Base-by-base conservation (phyloP, 1,284 basidiomycete species). In the Rhodotorula sp. region DNA sequence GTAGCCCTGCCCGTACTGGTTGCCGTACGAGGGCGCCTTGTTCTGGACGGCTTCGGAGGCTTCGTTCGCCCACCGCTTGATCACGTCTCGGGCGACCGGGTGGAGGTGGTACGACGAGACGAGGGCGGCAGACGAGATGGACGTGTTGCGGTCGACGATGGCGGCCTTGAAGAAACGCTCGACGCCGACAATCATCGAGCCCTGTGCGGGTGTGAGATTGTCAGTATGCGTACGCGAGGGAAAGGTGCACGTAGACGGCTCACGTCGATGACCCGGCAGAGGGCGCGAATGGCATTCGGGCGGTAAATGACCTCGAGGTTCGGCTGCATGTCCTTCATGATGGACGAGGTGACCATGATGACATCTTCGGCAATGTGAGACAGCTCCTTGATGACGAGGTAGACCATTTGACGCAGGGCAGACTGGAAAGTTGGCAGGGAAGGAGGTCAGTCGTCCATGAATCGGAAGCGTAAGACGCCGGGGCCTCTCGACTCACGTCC, bases 241-340 rank as follows among this genome's bases (percentile, higher is more conserved):
- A 5, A 12, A 15, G 8, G 26, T 29, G 26, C 14, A 39, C 34
- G 20, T 5, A n/a, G 34, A n/a, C n/a, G 29, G 86, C 93, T 81
- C 82, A 96, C 94, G 82, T 99, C 97, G 79, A 98, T 97, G 81
- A 99, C 96, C 70, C 94, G 87, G 83, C 93, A 95, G 23, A 99
- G 86, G 7, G 96, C 94, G 78, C 97, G 89, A 77, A 99, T 99
- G 47, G 97, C 92, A 82, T 99, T 99, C 54, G 97, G 93, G 70
- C 97, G 87, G 84, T 99, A 99, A 77, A 99, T 94, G 80, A 98
- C 96, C 82, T 99, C 97, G 64, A 94, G 91, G 81, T 98, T 98
- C 64, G 95, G 92, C 81, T 99, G 96, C 93, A 99, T 99, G 81
- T 99, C 96, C 86, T 99, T 99, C 95, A 98, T 98, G 83, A 99